Base-by-base conservation (phyloP, 1,284 basidiomycete species). In the Leucoagaricus sp. region DNA sequence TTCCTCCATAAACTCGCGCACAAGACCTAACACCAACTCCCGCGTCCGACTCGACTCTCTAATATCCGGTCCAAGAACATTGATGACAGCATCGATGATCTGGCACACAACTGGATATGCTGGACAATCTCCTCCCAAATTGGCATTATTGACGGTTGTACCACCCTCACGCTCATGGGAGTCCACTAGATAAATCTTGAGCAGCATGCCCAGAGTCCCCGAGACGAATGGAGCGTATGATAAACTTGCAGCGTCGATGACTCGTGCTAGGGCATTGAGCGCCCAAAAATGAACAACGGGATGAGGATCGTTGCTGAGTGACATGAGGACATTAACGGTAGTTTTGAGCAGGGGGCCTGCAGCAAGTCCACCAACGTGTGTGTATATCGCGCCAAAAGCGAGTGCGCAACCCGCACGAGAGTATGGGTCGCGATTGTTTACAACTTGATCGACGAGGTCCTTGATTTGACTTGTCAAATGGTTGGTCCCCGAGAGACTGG, bases 201-300 rank as follows among this genome's bases (percentile, higher is more conserved):
- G 85, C 1, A 98, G 76, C 82, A 98, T 90, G 10, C 93, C 94
- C 17, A 99, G 80, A 0, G 96, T 98, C 63, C 86, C 87, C 1
- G 90, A 82, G 1, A 98, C 91, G 66, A 91, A 97, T 0, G 94
- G 91, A 9, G 91, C 87, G 69, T 98, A 99, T 3, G 93, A 89
- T 50, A 99, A 75, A 71, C 91, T 95, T 1, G 96, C 96, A 3
- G 96, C 90, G 64, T 95, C 90, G 68, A 98, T 89, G 50, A 99
- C 96, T 26, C 86, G 80, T 9, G 89, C 85, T 21, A 99, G 80
- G 0, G 97, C 92, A 49, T 86, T 86, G 57, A 99, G 78, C 1
- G 96, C 89, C 83, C 91, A 95, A 69, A 91, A 98, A 72, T 99
- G 96, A 4, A 98, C 97, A 10, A 95, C 84, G 0, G 97, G 97